A percentile compares a stretch with the other conserved stretches of the same genome.
These are phyloP conservation scores for Heterobasidion occidentale DNA, from an alignment of 1,284 basidiomycete species.

Conservation along the genomic window DNA sequence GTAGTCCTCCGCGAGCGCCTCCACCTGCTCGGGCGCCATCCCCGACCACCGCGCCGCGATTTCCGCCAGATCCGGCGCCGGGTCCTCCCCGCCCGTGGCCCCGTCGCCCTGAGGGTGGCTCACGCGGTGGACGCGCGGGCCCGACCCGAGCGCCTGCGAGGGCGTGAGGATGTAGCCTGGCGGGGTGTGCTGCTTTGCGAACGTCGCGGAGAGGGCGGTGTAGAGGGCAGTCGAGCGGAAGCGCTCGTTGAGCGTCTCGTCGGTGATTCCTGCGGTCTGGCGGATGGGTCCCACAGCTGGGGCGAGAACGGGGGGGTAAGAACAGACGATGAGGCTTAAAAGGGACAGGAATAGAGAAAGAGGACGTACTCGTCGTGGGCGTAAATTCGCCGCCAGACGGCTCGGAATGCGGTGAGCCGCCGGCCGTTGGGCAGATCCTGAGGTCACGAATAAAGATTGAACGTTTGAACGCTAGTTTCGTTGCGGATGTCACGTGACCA, in stretches of 20 bases:
- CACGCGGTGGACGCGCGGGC: too few relatives aligned
- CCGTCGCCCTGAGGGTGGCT: too few relatives aligned
- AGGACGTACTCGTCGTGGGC: constrained; percentile 78
- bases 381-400: constrained; percentile 84
- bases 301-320: background rate
- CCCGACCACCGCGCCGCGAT: constrained; percentile 64
- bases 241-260: constrained; percentile 59
- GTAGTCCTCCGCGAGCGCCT: constrained; percentile 50
- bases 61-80: constrained; percentile 47
- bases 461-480: constrained; percentile 10
- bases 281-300: constrained; percentile 70
- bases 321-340: background rate
- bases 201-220: constrained; percentile 42
- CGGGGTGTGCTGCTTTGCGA: constrained; percentile 33
- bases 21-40: constrained; percentile 53
- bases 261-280: constrained; percentile 60
- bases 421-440: constrained; percentile 67
- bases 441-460: background rate
- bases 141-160: constrained; percentile 29
- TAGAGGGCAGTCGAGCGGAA: constrained; percentile 68
- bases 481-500: background rate
- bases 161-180: constrained; percentile 47
- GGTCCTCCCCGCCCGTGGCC: too few relatives aligned
- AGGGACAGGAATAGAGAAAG: background rate
- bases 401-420: constrained; percentile 58